Base-by-base conservation (phyloP, 2,329 filamentous ascomycete species). In the Talaromyces marneffei region DNA sequence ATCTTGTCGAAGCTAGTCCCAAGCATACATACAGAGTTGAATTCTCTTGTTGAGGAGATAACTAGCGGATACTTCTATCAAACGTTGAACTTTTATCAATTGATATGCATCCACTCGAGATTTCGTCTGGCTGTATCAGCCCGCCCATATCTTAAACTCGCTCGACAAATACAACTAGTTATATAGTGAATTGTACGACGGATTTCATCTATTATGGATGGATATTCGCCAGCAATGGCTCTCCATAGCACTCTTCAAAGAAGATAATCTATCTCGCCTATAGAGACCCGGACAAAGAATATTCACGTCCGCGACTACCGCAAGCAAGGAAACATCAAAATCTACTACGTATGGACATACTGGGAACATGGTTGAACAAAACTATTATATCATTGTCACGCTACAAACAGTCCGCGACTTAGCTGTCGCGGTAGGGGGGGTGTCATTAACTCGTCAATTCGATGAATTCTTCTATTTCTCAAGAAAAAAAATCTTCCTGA, bases 371-470 rank as follows among this genome's bases (percentile, higher is more conserved):
- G 16, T 29, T 29, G n/a, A 14, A 33, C n/a, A 27, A 33, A 20
- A 52, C 27, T 52, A 52, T 23, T 52, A 50, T 52, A 52, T 33
- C 48, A 52, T 52, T 52, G 29, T 52, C 48, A 52, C 48, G 48
- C 48, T 52, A 52, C 48, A 52, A 52, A 31, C 29, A 52, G 48
- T 52, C 29, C 48, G 48, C 29, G 29, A 52, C 48, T 33, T 20
- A 33, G 23, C 18, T 35, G 48, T 52, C 48, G 33, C 48, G 29
- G 27, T 35, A n/a, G 40, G 23, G 44, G 44, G 44, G 60, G 29
- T 58, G 56, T 62, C 60, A 57, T 62, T 62, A 57, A 62, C 52
- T 55, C 55, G 55, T 62, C 55, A 59, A 62, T 52, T 59, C 57
- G 55, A 62, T 58, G 16, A 27, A 54, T 57, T 62, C 57, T 42